Evolutionary conservation across 2,329 filamentous ascomycete species (phyloP), one percentile per base, ranked within the genome.

Genomic region (Fusarium luffae): DNA sequence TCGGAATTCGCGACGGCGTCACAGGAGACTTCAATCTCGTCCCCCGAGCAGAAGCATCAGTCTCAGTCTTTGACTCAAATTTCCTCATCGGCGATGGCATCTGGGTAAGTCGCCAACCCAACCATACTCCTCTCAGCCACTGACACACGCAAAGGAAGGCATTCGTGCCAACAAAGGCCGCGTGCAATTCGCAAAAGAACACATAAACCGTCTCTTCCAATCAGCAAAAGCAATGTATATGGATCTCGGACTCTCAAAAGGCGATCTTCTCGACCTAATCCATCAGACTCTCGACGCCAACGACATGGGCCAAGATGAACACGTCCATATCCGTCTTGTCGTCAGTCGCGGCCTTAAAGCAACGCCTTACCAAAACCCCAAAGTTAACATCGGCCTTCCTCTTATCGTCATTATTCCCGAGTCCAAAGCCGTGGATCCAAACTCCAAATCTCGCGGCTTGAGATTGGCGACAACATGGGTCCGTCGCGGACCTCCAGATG

Each of bases 111-210:
- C 25, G 9, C 9, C 9, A 3, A 4, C 25, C 25, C 25, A 2
- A 10, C 8, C 4, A 21, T 4, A 21, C 21, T 21, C 21, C 3
- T 10, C 9, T 10, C 9, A 27, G 1, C 25, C 25, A 27, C 58
- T 44, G 2, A 63, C 9, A 25, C 0, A 12, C 3, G 1, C 5
- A 1, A 32, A 64, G 61, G 61, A 64, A 9, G 61, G 61, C 0
- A 64, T 64, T 1, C 61, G 61, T 18, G 61, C 61, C 3, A 64
- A 64, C 25, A 64, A 64, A 4, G 59, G 61, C 5, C 44, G 59
- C 0, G 50, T 64, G 0, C 61, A 64, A 0, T 64, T 64, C 0
- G 61, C 61, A 0, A 32, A 23, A 8, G 61, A 64, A 4, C 61
- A 64, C 0, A 64, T 64, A 0, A 59, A 58, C 2, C 59, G 61